Conservation (phyloP, 2,329 filamentous ascomycete genomes). For the Epichloe gansuensis region DNA sequence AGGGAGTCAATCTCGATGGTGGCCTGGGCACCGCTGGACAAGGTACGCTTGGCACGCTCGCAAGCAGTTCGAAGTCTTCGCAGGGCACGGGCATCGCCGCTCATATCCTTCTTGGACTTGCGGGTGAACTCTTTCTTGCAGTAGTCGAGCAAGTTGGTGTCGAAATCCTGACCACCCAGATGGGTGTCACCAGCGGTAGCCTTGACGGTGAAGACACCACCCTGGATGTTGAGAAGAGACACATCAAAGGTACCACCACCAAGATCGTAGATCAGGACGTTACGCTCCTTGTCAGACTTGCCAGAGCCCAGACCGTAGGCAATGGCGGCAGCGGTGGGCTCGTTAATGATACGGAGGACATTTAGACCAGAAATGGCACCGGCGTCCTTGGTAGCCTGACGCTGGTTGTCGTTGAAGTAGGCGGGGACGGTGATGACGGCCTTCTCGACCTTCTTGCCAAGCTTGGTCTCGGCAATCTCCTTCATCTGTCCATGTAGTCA, state of each 20-base stretch:
- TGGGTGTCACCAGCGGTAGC: conserved; percentile 96
- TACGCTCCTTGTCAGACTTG: conserved; percentile 95
- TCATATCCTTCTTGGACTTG: conserved; percentile 65
- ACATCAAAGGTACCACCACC: conserved; percentile 99
- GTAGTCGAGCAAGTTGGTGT: conserved; percentile 88
- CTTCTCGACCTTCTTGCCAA: conserved; percentile 98
- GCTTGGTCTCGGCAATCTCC: conserved; percentile 95
- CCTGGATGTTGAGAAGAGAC: conserved; percentile 95
- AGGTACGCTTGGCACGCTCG: conserved; percentile 98
- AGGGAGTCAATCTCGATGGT: conserved; percentile 98
- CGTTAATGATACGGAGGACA: conserved; percentile 99
- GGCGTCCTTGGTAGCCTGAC: conserved; percentile 98
- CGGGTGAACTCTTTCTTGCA: conserved; percentile 90
- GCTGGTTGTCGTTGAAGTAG: conserved; percentile 99
- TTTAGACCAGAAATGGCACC: conserved; percentile 95
- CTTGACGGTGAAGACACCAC: conserved; percentile 98
- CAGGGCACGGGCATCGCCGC: conserved; percentile 77
- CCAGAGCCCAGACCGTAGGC: conserved; percentile 93
- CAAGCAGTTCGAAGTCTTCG: conserved; percentile 94
- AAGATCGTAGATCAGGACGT: conserved; percentile 98
- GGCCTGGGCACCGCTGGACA: conserved; percentile 94
- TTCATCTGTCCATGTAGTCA: conserved; percentile 60
- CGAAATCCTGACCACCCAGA: conserved; percentile 91
- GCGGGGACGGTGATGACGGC: conserved; percentile 97
- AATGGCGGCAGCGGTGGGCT: conserved; percentile 95